Evolutionary conservation across 1,284 basidiomycete genomes (phyloP).

Genomic region (Wallemia hederae): DNA sequence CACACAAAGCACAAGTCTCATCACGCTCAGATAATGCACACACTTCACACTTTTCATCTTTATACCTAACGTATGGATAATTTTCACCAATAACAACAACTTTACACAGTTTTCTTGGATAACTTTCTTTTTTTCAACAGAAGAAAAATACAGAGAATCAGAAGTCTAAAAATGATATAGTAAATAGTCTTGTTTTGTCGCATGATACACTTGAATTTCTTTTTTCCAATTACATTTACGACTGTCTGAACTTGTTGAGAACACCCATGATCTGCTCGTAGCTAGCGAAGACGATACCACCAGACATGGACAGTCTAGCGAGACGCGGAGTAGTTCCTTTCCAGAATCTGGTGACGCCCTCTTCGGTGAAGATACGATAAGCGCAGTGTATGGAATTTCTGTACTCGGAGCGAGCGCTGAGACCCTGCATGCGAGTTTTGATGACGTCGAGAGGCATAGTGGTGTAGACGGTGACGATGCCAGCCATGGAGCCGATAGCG

Average conservation of each 20-base stretch:
- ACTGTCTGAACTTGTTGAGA: not conserved
- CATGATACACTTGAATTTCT: not conserved
- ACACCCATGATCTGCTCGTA: constrained; percentile 44
- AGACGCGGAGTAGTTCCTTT: constrained; percentile 76
- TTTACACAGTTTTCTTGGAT: no score
- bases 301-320: constrained; percentile 45
- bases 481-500: constrained; percentile 71
- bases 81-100: not conserved
- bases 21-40: no score
- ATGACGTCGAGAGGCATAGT: constrained; percentile 27
- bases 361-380: constrained; percentile 66
- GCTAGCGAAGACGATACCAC: constrained; percentile 81
- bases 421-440: constrained; percentile 90
- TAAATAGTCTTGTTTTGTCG: not conserved
- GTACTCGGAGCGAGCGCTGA: constrained; percentile 55
- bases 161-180: no score
- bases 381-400: constrained; percentile 79
- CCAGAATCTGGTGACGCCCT: constrained; percentile 71
- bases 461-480: constrained; percentile 74
- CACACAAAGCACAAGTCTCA: not conserved
- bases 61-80: no score
- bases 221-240: not conserved
- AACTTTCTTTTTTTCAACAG: no score
- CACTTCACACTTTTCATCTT: no score
- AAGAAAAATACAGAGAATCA: no score